Conservation (phyloP, 768 basidiomycete genomes). For the Mycena maculata region DNA sequence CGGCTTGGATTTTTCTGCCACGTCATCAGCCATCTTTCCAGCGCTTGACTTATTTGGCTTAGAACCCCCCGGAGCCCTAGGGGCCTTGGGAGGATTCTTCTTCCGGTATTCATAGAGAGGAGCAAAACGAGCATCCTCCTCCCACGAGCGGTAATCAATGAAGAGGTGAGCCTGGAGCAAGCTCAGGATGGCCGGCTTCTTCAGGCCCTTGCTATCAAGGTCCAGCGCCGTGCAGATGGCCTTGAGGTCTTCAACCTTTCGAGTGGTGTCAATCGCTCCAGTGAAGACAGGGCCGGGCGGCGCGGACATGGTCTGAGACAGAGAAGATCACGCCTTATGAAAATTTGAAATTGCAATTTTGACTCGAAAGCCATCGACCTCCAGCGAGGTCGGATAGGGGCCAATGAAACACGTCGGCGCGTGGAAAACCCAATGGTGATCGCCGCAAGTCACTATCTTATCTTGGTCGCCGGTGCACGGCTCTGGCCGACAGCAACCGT, state of each 20-base stretch:
- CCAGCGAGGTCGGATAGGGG: neutral
- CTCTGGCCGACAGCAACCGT: neutral
- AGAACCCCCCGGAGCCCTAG: no score
- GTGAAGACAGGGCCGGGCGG: neutral
- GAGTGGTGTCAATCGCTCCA: neutral
- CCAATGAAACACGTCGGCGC: neutral
- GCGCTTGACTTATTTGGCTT: slow-evolving; percentile 1
- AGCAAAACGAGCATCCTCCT: neutral
- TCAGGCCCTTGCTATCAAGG: neutral
- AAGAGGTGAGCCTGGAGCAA: neutral
- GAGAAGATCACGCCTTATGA: neutral
- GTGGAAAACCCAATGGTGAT: neutral
- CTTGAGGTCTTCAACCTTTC: neutral
- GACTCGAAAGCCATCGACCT: neutral
- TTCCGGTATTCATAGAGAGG: neutral
- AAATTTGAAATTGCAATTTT: neutral
- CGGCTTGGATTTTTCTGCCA: neutral
- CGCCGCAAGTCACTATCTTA: neutral
- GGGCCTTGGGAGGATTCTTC: neutral
- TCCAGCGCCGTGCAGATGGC: neutral
- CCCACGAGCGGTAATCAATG: neutral
- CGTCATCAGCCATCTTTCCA: neutral
- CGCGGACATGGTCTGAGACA: neutral
- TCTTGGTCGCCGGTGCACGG: neutral
- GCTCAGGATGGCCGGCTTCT: neutral